Conservation (phyloP, 164 flowering plant genomes). For the Aristolochia californica region DNA sequence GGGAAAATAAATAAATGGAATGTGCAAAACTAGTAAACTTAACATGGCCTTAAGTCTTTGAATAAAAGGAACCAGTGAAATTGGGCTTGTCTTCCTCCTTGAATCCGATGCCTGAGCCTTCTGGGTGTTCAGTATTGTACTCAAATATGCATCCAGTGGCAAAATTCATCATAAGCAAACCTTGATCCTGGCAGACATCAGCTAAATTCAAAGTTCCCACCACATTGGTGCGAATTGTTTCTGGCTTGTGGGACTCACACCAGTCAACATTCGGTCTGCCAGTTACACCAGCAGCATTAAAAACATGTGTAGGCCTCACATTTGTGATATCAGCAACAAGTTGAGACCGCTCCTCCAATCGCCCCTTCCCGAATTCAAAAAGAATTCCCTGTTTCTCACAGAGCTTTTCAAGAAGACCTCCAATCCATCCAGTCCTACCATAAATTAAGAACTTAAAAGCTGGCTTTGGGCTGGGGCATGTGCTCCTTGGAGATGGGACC, state of each 20-base stretch:
- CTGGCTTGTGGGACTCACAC: slow-evolving; percentile 62
- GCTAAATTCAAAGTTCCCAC: slow-evolving; percentile 58
- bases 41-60: slow-evolving; percentile 72
- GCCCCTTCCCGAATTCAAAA: slow-evolving; percentile 51
- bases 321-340: slow-evolving; percentile 37
- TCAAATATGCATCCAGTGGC: slow-evolving; percentile 68
- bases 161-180: slow-evolving; percentile 47
- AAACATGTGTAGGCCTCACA: slow-evolving; percentile 55
- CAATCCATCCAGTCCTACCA: slow-evolving; percentile 64
- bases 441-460: slow-evolving; percentile 47
- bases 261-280: slow-evolving; percentile 71
- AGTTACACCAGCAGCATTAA: slow-evolving; percentile 66
- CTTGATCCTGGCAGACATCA: slow-evolving; percentile 54
- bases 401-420: slow-evolving; percentile 47
- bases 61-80: slow-evolving; percentile 60
- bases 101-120: slow-evolving; percentile 58
- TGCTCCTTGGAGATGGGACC: slow-evolving; percentile 24
- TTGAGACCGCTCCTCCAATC: slow-evolving; percentile 41
- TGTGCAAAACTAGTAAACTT: slow-evolving; percentile 5
- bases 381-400: slow-evolving; percentile 53
- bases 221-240: slow-evolving; percentile 57
- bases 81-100: slow-evolving; percentile 64
- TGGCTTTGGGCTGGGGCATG: slow-evolving; percentile 18
- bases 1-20: background rate
- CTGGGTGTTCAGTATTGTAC: slow-evolving; percentile 50